Evolutionary conservation across 78 protist species (phyloP).

Genomic region (Polysphondylium violaceum): DNA sequence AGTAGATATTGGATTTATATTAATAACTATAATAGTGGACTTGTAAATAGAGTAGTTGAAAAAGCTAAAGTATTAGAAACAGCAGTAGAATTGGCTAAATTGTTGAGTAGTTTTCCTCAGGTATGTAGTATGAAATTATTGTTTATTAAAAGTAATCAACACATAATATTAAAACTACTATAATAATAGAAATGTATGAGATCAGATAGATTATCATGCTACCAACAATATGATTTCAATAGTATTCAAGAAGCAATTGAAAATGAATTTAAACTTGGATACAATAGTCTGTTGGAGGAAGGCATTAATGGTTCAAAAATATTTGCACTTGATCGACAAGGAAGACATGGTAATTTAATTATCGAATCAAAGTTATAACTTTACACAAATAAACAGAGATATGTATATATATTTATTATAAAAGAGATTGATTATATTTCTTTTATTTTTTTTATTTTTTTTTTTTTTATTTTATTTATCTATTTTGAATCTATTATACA

Average conservation of each 20-base stretch:
- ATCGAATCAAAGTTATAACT: background rate
- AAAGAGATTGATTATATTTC: background rate
- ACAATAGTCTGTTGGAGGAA: background rate
- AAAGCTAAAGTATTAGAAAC: background rate
- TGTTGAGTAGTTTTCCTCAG: conserved; percentile 47
- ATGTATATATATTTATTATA: background rate
- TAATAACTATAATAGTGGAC: conserved; percentile 16
- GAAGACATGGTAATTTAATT: conserved; percentile 55
- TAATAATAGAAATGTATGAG: conserved; percentile 2
- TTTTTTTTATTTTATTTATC: background rate
- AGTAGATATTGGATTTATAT: background rate
- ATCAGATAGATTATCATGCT: conserved; percentile 36
- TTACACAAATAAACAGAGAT: background rate
- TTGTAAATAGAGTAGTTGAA: conserved; percentile 33
- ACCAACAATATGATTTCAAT: conserved; percentile 24
- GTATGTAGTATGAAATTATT: no score
- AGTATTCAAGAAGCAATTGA: conserved; percentile 11
- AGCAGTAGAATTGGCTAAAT: conserved; percentile 22
- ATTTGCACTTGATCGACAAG: conserved; percentile 18
- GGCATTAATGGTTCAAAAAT: conserved; percentile 27
- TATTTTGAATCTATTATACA: background rate
- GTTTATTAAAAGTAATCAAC: no score
- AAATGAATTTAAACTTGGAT: conserved; percentile 49
- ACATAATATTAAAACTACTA: no score
- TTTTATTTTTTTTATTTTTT: conserved; percentile 4